Percentiles rank a stretch among this genome's conserved stretches.
Conservation (phyloP, 495 filamentous ascomycete genomes). For the Penicillium taxi region DNA sequence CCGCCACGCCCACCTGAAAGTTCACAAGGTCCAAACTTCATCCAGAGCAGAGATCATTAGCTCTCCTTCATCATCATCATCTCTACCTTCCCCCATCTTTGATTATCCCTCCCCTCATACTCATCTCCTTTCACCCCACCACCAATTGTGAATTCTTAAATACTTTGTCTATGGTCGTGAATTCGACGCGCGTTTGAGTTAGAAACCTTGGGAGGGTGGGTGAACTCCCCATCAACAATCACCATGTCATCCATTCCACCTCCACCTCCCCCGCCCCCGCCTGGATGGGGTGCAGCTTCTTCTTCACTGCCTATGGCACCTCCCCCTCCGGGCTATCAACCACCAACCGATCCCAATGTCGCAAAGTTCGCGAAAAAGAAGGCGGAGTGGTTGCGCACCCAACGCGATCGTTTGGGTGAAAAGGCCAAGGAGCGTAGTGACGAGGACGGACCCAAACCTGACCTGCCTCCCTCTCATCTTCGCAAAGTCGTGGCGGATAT, state of each 20-base stretch:
- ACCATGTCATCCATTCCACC: conserved; percentile 68
- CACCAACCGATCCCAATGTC: conserved; percentile 74
- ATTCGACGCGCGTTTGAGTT: conserved; percentile 31
- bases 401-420: conserved; percentile 91
- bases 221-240: conserved; percentile 19
- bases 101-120: conserved; percentile 1
- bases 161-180: conserved; percentile 30
- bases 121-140: not conserved
- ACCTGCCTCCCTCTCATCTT: conserved; percentile 97
- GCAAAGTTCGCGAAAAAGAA: conserved; percentile 98
- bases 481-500: conserved; percentile 98
- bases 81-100: conserved; percentile 3
- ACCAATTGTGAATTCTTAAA: too few species aligned
- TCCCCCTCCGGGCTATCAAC: conserved; percentile 83
- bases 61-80: conserved; percentile 20
- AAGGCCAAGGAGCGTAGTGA: conserved; percentile 94
- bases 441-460: conserved; percentile 95
- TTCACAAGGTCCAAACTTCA: conserved; percentile 24
- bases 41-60: conserved; percentile 3
- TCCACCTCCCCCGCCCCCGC: conserved; percentile 72
- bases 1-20: conserved; percentile 35
- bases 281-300: conserved; percentile 65
- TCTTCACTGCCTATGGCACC: conserved; percentile 69
- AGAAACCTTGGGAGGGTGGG: conserved; percentile 25
- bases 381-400: conserved; percentile 92